Evolutionary conservation across 2,329 filamentous ascomycete genomes (phyloP).

Genomic region (Aspergillus sp.): DNA sequence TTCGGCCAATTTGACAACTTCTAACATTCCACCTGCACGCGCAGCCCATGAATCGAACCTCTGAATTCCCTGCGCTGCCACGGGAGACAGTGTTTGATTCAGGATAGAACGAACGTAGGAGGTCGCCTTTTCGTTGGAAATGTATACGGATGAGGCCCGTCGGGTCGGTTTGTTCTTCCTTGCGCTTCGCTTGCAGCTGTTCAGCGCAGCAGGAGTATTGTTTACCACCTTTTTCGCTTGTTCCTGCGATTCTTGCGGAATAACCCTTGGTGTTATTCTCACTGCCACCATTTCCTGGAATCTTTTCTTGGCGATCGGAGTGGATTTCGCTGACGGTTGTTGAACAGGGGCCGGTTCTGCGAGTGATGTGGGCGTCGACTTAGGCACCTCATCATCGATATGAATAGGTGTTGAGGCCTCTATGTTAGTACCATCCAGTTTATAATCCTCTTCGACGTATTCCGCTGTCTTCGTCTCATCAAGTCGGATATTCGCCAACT

Average conservation of each 20-base stretch:
- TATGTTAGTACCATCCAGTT: not conserved
- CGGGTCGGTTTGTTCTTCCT: slow-evolving; percentile 21
- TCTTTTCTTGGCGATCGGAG: slow-evolving; percentile 3
- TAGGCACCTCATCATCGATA: not conserved
- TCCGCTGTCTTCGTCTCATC: slow-evolving; percentile 12
- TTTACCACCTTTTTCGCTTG: not conserved
- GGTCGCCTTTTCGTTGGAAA: slow-evolving; percentile 34
- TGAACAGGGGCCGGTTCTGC: slow-evolving; percentile 5
- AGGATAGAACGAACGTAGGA: slow-evolving; percentile 39
- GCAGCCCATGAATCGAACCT: slow-evolving; percentile 42
- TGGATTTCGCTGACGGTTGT: not conserved
- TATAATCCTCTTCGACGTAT: not conserved
- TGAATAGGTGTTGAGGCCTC: not conserved
- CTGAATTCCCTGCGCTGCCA: slow-evolving; percentile 38
- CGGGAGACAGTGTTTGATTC: slow-evolving; percentile 36
- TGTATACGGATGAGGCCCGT: slow-evolving; percentile 32
- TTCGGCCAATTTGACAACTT: slow-evolving; percentile 63
- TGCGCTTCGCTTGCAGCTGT: slow-evolving; percentile 12
- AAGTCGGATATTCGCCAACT: slow-evolving; percentile 30
- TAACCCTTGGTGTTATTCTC: slow-evolving; percentile 18
- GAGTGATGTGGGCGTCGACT: not conserved
- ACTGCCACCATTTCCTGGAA: slow-evolving; percentile 32
- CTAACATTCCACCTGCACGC: slow-evolving; percentile 37
- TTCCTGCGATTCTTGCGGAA: not conserved
- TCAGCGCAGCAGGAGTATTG: not conserved